Conservation (phyloP, 2,329 filamentous ascomycete species). For the Kalmusia sp. region DNA sequence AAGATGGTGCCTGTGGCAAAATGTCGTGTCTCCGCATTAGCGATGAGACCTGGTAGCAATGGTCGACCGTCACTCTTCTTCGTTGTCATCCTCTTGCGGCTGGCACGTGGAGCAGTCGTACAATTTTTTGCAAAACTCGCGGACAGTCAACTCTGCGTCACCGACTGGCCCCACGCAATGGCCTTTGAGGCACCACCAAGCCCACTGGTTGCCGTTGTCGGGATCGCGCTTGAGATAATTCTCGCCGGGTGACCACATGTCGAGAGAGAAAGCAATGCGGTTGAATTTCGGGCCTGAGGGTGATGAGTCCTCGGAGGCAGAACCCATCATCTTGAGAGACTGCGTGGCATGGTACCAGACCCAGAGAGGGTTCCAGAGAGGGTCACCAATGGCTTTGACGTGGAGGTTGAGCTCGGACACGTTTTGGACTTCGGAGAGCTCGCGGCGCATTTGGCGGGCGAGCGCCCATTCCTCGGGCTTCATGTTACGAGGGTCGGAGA, state of each 20-base stretch:
- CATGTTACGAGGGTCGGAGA: conserved; percentile 44
- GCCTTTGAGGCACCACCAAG: conserved; percentile 40
- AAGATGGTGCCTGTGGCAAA: neutral
- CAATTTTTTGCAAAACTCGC: conserved; percentile 23
- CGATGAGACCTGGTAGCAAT: neutral
- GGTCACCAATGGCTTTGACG: conserved; percentile 45
- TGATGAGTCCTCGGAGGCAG: conserved; percentile 9
- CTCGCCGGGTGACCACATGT: conserved; percentile 45
- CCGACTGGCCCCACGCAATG: conserved; percentile 12
- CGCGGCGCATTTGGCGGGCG: conserved; percentile 31
- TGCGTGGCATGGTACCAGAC: conserved; percentile 47
- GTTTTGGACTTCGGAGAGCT: conserved; percentile 28
- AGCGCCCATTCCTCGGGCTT: conserved; percentile 38
- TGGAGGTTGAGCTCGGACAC: conserved; percentile 33
- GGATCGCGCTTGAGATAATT: conserved; percentile 38
- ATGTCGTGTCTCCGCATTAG: neutral
- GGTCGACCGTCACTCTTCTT: neutral
- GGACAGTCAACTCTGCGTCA: conserved; percentile 13
- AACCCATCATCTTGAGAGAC: conserved; percentile 42
- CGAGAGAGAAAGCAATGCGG: conserved; percentile 42
- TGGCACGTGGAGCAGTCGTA: conserved; percentile 23
- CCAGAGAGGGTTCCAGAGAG: conserved; percentile 50
- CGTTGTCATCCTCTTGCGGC: conserved; percentile 13
- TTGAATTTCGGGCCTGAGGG: conserved; percentile 29
- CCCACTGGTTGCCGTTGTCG: conserved; percentile 33